Percentiles rank a stretch among this genome's conserved stretches.
These are phyloP conservation scores for Carallia pectinifolia DNA, from an alignment of 345 rosid genomes.

Conservation along the genomic window DNA sequence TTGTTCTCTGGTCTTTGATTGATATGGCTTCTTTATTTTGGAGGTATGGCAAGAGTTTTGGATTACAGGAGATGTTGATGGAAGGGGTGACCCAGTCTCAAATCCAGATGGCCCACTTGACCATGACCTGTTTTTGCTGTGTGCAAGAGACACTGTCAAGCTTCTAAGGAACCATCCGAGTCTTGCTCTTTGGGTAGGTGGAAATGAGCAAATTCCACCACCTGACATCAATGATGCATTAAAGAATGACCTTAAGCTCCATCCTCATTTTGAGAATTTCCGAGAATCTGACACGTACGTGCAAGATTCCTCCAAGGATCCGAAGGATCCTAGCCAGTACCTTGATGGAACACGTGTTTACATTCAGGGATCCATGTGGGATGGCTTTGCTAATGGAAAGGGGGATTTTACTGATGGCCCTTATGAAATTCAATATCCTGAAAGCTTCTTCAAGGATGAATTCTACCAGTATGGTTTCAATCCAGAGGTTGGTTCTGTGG, in stretches of 20 bases:
- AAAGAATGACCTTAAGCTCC: conserved; percentile 70
- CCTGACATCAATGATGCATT: conserved; percentile 76
- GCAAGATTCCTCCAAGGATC: conserved; percentile 18
- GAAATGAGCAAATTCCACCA: conserved; percentile 98
- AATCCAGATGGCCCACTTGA: conserved; percentile 92
- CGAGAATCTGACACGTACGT: conserved; percentile 19
- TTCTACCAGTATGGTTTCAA: conserved; percentile 84
- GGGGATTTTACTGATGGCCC: conserved; percentile 95
- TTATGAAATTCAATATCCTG: conserved; percentile 86
- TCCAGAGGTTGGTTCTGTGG: conserved; percentile 97
- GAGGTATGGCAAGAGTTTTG: conserved; percentile 99
- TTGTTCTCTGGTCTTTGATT: background rate
- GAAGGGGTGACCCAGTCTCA: conserved; percentile 89
- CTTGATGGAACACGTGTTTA: conserved; percentile 90
- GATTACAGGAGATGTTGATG: conserved; percentile 99
- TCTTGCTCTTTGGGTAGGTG: conserved; percentile 98
- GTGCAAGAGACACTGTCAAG: conserved; percentile 93
- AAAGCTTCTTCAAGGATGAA: conserved; percentile 76
- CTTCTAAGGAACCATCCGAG: conserved; percentile 93
- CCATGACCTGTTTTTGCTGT: conserved; percentile 78
- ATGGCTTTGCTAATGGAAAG: conserved; percentile 91
- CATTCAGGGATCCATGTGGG: conserved; percentile 96
- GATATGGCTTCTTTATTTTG: conserved; percentile 18
- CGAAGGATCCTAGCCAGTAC: conserved; percentile 73
- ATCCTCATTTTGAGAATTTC: conserved; percentile 55